phyloP scores from a whole-genome alignment of 345 rosid genomes.

The Toxicodendron radicans region DNA sequence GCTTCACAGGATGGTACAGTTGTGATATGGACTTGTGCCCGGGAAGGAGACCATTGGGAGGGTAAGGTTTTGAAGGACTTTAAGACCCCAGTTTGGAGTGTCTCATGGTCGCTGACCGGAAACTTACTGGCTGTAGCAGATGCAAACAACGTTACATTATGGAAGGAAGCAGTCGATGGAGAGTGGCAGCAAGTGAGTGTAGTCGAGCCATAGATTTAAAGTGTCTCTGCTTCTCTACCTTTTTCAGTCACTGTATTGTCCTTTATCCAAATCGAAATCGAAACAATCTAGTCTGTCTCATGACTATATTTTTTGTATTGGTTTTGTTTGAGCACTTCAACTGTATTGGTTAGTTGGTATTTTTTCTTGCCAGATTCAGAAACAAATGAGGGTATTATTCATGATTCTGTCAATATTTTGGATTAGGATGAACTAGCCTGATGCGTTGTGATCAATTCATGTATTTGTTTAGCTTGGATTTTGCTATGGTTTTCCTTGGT shows the following conservation, averaged over 20 bases:
- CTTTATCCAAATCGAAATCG: background rate
- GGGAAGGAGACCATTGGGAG: conserved; percentile 19
- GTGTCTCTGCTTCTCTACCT: background rate
- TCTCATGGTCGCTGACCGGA: conserved; percentile 21
- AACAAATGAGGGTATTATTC: background rate
- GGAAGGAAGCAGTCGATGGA: conserved; percentile 22
- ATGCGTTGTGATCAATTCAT: background rate
- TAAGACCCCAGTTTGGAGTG: conserved; percentile 18
- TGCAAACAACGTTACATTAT: conserved; percentile 15
- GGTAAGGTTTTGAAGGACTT: conserved; percentile 21
- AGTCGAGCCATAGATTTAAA: conserved; percentile 10
- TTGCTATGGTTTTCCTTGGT: background rate
- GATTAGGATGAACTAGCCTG: background rate
- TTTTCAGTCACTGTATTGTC: background rate
- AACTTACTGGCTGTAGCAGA: conserved; percentile 21
- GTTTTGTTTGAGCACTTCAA: conserved; percentile 4
- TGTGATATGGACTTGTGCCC: conserved; percentile 17
- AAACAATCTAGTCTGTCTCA: background rate
- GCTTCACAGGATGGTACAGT: conserved; percentile 23
- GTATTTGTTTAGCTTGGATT: background rate
- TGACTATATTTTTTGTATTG: background rate
- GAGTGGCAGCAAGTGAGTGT: conserved; percentile 20
- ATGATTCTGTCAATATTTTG: background rate
- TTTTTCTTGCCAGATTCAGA: conserved; percentile 1
- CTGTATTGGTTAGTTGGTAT: background rate